Base-by-base conservation (phyloP, 1,139 yeast species). In the Chernovozyma aurita region DNA sequence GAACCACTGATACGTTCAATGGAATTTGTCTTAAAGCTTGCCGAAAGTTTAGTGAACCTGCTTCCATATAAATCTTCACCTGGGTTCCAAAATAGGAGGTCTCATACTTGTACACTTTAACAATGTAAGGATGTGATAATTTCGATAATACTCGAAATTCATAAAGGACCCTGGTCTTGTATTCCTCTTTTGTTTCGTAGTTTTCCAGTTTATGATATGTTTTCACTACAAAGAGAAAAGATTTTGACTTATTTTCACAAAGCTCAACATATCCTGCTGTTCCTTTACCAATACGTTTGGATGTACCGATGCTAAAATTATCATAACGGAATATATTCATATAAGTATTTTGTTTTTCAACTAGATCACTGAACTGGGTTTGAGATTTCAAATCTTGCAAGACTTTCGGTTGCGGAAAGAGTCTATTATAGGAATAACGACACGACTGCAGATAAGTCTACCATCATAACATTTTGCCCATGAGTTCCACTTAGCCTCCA, bases 201-300 rank as follows among this genome's bases (percentile, higher is more conserved):
- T 37, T 37, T 41, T 71, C 78, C 38, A 49, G 55, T 4, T 50
- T 37, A 35, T 58, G 57, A 51, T 68, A 71, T 3, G 52, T 52
- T 49, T 74, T 74, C 17, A 70, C 59, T 1, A 71, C 78, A 42
- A 59, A 70, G 3, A 37, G 31, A 24, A 42, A 42, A 5, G 24
- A 17, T 3, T 32, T 4, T 36, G 40, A n/a, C 38, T 32, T 12
- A 44, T 34, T 32, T 49, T 53, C 26, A 53, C 52, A 61, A 11
- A 71, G 50, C 4, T 59, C 66, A 3, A 71, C 76, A 11, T 46
- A 47, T 0, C 75, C 76, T 0, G 75, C 65, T 3, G 66, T 51
- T 0, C 80, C 80, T 11, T 45, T 24, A 1, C 71, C 72, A 3
- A 65, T 21, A 14, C 28, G 28, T 26, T 16, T 13, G 8, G 28